Evolutionary conservation across 2,329 filamentous ascomycete genomes (phyloP), one percentile per base, ranked within the genome.

Genomic region (Talaromyces sp.): DNA sequence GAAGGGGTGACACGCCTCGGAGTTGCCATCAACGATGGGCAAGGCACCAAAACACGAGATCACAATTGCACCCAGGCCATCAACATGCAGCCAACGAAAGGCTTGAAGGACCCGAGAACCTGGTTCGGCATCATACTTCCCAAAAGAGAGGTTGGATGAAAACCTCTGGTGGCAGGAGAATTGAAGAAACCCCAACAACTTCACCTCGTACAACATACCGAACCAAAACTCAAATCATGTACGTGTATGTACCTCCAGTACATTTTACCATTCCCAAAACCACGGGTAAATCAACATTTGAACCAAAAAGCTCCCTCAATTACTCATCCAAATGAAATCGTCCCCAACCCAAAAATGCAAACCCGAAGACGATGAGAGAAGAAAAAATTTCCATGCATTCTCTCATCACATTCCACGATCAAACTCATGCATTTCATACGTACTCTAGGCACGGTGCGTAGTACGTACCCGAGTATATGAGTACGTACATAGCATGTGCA

Each of bases 371-470:
- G 19, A 22, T 7, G n/a, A 13, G 19, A n/a, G 19, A 19, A 17
- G 19, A 38, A 56, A 34, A 36, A 22, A 22, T 36, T 25, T 56
- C 38, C 22, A 17, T 43, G 47, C 60, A 62, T 62, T 36, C 29
- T 31, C 22, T 62, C 34, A 43, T 54, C 60, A 62, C 60, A 62
- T 62, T 62, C 60, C 47, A 38, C 22, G 7, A n/a, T 54, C 22
- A 38, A 29, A 31, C 6, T 38, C 34, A 49, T 47, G 45, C 40
- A 60, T 1, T 19, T 27, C n/a, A 3, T 34, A n/a, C 59, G 13
- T 62, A 43, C 5, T 25, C 7, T 19, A 27, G 2, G 8, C 43
- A 27, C 43, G 27, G 31, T n/a, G n/a, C n/a, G n/a, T 38, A 36
- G 53, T 56, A 38, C 53, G 53, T 25, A 56, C 31, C 31, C 53